phyloP scores from a whole-genome alignment of 148 eudicot species.

The Cornus controversa region DNA sequence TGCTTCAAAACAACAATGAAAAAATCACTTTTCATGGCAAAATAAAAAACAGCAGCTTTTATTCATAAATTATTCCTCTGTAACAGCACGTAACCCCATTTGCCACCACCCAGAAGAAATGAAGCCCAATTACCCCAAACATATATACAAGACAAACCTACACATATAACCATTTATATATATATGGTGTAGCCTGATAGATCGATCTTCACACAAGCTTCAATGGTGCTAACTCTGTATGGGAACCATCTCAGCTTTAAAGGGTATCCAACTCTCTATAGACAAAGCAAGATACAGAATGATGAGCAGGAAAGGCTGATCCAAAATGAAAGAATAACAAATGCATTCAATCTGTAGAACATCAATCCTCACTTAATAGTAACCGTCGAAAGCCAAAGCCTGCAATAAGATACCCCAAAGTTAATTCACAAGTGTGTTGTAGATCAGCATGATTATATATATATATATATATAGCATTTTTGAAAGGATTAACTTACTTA shows the following conservation, averaged over 20 bases:
- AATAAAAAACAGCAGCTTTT: no score
- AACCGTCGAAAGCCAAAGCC: slow-evolving; percentile 6
- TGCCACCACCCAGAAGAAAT: background rate
- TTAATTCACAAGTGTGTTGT: no score
- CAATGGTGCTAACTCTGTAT: background rate
- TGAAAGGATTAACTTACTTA: slow-evolving; percentile 5
- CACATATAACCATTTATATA: background rate
- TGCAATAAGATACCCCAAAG: background rate
- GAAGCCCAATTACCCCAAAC: background rate
- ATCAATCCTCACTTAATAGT: background rate
- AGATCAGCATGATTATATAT: no score
- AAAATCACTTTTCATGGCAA: no score
- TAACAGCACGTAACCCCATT: no score
- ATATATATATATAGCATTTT: no score
- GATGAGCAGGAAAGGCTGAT: background rate
- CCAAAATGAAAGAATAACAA: slow-evolving; percentile 12
- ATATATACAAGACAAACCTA: background rate
- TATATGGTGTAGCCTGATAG: no score
- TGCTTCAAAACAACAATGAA: no score
- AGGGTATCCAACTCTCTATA: background rate
- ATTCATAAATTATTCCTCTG: no score
- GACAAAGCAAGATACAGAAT: background rate
- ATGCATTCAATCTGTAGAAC: slow-evolving; percentile 2
- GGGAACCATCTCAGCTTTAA: background rate
- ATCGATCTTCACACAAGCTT: background rate